phyloP scores from a whole-genome alignment of 768 basidiomycete species.

The Pisolithus albus region DNA sequence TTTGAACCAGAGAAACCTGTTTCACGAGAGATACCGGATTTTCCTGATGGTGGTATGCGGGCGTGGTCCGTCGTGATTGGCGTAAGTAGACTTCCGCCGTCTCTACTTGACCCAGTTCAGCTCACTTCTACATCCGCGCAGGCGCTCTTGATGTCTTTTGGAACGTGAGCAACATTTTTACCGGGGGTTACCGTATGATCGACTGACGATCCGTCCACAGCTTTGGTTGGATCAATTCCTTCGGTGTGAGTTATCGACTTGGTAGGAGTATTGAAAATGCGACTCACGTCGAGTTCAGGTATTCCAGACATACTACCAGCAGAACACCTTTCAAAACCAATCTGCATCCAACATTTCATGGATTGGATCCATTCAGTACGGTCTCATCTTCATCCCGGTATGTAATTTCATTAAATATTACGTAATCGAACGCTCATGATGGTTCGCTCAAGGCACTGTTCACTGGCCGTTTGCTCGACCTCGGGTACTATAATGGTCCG shows the following conservation, averaged over 20 bases:
- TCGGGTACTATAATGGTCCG: constrained; percentile 7
- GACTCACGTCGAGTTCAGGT: background rate
- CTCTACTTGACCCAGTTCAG: background rate
- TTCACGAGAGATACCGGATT: background rate
- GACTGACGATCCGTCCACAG: background rate
- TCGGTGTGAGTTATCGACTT: background rate
- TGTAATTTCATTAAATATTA: background rate
- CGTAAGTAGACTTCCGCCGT: background rate
- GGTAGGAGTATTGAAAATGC: background rate
- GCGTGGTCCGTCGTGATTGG: constrained; percentile 10
- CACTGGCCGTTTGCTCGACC: constrained; percentile 7
- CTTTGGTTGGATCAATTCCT: constrained; percentile 6
- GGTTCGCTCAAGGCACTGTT: constrained; percentile 3
- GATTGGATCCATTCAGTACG: constrained; percentile 21
- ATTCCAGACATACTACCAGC: constrained; percentile 19
- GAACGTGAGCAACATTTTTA: background rate
- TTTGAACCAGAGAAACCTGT: background rate
- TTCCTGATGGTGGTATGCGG: constrained; percentile 8
- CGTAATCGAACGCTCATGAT: constrained; percentile 27
- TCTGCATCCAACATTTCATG: constrained; percentile 19
- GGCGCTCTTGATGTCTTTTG: constrained; percentile 3
- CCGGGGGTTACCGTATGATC: background rate
- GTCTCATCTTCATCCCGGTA: constrained; percentile 6
- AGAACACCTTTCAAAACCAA: constrained; percentile 13
- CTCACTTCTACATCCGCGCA: background rate